Base-by-base conservation (phyloP, 345 rosid genomes). In the Populus davidiana region DNA sequence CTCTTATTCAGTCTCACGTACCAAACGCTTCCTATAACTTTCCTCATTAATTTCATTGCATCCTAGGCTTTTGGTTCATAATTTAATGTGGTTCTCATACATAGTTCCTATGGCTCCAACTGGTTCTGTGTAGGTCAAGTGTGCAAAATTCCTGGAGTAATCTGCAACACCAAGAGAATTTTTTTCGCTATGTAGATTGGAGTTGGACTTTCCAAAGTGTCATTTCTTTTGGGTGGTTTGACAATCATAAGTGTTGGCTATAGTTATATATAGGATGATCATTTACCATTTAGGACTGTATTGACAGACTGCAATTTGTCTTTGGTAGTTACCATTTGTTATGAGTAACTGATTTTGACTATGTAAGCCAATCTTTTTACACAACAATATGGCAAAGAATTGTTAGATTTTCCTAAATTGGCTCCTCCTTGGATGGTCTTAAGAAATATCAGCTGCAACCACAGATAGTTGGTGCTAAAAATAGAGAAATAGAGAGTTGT, bases 381-480 rank as follows among this genome's bases (percentile, higher is more conserved):
- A 29, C 31, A 25, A 4, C 9, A 43, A 52, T 23, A 21, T 31
- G 38, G 9, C 11, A 33, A 54, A 52, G 33, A 44, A 31, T 56
- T 1, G 27, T 5, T 31, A 43, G 44, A 29, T 65, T 13, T 63
- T 74, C 20, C 70, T 43, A 21, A 27, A 47, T 62, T 59, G 2
- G 68, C 64, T 14, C 59, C n/a, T 74, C 29, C 27, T 62, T 29
- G 35, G 13, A 69, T n/a, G 52, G 49, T 17, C 33, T 69, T 31
- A 10, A 25, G 5, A 70, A 33, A 69, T 29, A 56, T 67, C 49
- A 33, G 6, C 6, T n/a, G 61, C 63, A 31, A 44, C 49, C 75
- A 36, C 20, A 62, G 63, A 61, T 33, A 44, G n/a, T 63, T 62
- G 10, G 10, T 21, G 54, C 68, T 64, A 36, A 78, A 72, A 78